Conservation (phyloP, 2,329 filamentous ascomycete genomes). For the Ophiostoma tasmaniense region DNA sequence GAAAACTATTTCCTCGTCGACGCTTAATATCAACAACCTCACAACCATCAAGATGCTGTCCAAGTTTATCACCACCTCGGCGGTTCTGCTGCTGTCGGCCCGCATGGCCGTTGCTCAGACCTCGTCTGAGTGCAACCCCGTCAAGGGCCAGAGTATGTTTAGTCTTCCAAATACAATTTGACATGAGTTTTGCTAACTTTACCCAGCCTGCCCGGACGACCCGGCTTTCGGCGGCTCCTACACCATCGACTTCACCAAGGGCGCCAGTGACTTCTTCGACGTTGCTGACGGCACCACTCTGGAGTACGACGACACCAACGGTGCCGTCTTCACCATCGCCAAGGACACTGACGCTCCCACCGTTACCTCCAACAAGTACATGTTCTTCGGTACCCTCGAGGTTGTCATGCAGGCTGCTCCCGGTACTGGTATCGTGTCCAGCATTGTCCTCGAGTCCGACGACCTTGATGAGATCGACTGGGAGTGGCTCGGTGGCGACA, state of each 20-base stretch:
- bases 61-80: slow-evolving; percentile 38
- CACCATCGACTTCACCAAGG: slow-evolving; percentile 68
- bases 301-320: slow-evolving; percentile 37
- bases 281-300: slow-evolving; percentile 40
- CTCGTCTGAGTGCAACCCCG: slow-evolving; percentile 47
- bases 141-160: slow-evolving; percentile 35
- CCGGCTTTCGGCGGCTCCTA: slow-evolving; percentile 61
- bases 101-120: slow-evolving; percentile 47
- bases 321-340: slow-evolving; percentile 58
- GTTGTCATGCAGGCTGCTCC: slow-evolving; percentile 69
- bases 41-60: slow-evolving; percentile 33
- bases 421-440: slow-evolving; percentile 81
- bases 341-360: slow-evolving; percentile 59
- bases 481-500: slow-evolving; percentile 81
- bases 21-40: neutral
- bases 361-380: slow-evolving; percentile 73
- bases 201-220: slow-evolving; percentile 61
- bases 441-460: slow-evolving; percentile 81
- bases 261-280: slow-evolving; percentile 50
- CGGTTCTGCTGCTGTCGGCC: slow-evolving; percentile 39
- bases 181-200: slow-evolving; percentile 22
- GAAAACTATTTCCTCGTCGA: neutral
- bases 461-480: slow-evolving; percentile 91
- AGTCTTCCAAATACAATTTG: neutral
- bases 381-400: slow-evolving; percentile 91